Percentiles rank a stretch among this genome's conserved stretches.
Evolutionary conservation across 768 basidiomycete genomes (phyloP).

Genomic region (Mycena venus): DNA sequence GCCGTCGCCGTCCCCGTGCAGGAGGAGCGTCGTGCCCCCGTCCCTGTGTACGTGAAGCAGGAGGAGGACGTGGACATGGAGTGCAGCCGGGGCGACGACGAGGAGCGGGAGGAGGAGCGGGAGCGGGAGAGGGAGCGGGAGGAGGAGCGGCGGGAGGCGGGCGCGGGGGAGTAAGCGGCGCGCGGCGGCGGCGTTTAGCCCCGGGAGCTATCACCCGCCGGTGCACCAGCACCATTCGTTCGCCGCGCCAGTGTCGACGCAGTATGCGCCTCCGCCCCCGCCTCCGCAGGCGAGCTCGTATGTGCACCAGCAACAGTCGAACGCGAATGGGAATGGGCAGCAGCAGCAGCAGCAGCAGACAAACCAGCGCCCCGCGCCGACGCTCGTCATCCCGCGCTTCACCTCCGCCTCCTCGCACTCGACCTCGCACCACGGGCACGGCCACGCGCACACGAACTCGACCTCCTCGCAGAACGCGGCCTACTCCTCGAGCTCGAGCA

Average conservation of each 20-base stretch:
- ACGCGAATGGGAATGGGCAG: neutral
- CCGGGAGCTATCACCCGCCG: constrained; percentile 23
- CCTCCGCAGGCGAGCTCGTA: neutral
- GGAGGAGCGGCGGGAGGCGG: too few relatives aligned
- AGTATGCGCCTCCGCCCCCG: neutral
- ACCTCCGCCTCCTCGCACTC: neutral
- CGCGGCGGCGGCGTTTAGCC: constrained; percentile 32
- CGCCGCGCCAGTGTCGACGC: neutral
- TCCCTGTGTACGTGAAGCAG: neutral
- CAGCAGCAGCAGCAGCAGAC: neutral
- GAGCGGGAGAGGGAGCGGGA: neutral
- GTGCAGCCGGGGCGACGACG: too few relatives aligned
- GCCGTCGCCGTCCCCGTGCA: neutral
- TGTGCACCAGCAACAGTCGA: neutral
- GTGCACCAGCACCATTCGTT: neutral
- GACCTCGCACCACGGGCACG: too few relatives aligned
- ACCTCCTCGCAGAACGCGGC: neutral
- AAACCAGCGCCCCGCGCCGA: constrained; percentile 16
- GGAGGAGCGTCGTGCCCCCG: too few relatives aligned
- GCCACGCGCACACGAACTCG: neutral
- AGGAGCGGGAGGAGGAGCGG: neutral
- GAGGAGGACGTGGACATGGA: constrained; percentile 1
- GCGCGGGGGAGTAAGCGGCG: constrained; percentile 26
- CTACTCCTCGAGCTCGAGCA: neutral
- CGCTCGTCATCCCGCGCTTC: constrained; percentile 30